Percentiles rank a stretch among this genome's conserved stretches.
Conservation (phyloP, 192 early-diverging fungal species). For the Coemansia sp. region DNA sequence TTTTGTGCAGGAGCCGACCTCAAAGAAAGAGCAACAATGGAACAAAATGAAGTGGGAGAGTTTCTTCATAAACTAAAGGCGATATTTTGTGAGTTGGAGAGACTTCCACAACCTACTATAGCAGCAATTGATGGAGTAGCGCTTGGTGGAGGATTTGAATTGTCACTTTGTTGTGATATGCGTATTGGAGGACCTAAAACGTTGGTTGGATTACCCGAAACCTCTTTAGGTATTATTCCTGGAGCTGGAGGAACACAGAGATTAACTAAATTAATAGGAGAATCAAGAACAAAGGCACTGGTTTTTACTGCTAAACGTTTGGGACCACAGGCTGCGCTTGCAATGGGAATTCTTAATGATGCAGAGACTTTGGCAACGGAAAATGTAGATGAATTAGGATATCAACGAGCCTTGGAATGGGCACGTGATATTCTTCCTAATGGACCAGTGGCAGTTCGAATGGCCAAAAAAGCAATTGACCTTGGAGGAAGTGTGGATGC, state of each 20-base stretch:
- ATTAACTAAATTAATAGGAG: slow-evolving; percentile 81
- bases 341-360: slow-evolving; percentile 76
- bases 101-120: slow-evolving; percentile 90
- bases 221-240: slow-evolving; percentile 91
- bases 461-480: slow-evolving; percentile 92
- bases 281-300: slow-evolving; percentile 86
- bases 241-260: slow-evolving; percentile 96
- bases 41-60: slow-evolving; percentile 67
- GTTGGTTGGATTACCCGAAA: slow-evolving; percentile 88
- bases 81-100: slow-evolving; percentile 80
- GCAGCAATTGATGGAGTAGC: slow-evolving; percentile 91
- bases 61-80: slow-evolving; percentile 79
- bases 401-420: slow-evolving; percentile 72
- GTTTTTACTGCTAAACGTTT: slow-evolving; percentile 83
- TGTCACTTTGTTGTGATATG: slow-evolving; percentile 87
- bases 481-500: slow-evolving; percentile 76
- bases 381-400: slow-evolving; percentile 20
- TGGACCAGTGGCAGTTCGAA: slow-evolving; percentile 83
- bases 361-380: slow-evolving; percentile 24
- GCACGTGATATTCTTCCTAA: slow-evolving; percentile 73
- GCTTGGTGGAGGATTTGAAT: slow-evolving; percentile 88
- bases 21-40: slow-evolving; percentile 87
- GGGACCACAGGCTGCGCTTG: slow-evolving; percentile 62
- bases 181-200: slow-evolving; percentile 78
- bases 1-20: slow-evolving; percentile 97